These are phyloP conservation scores for Russula compacta DNA, from an alignment of 768 basidiomycete genomes.

Conservation along the genomic window DNA sequence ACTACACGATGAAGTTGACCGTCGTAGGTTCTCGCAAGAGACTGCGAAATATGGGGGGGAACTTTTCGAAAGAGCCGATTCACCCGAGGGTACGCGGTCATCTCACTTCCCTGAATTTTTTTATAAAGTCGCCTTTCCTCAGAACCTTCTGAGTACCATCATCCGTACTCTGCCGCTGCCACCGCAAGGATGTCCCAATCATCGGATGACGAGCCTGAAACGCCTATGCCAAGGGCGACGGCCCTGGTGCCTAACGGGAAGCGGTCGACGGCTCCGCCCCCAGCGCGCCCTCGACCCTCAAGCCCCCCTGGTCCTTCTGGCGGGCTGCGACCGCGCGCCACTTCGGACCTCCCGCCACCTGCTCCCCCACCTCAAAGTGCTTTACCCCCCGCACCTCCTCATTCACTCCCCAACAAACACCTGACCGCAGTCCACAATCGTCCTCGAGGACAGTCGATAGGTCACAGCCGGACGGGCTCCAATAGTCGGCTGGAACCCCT, in stretches of 20 bases:
- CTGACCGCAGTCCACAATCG: slow-evolving; percentile 31
- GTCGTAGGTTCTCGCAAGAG: slow-evolving; percentile 18
- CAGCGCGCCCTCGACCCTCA: slow-evolving; percentile 21
- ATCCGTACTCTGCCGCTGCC: slow-evolving; percentile 22
- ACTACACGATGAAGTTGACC: slow-evolving; percentile 19
- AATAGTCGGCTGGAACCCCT: slow-evolving; percentile 49
- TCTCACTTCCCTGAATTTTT: neutral
- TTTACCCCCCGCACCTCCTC: slow-evolving; percentile 49
- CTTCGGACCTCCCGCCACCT: slow-evolving; percentile 54
- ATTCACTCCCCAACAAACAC: slow-evolving; percentile 26
- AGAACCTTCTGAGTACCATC: slow-evolving; percentile 13
- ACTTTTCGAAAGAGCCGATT: slow-evolving; percentile 3
- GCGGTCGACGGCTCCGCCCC: slow-evolving; percentile 22
- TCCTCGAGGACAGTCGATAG: slow-evolving; percentile 40
- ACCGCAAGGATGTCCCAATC: slow-evolving; percentile 10
- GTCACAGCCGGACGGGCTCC: slow-evolving; percentile 49
- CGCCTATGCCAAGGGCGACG: slow-evolving; percentile 7
- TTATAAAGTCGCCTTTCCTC: neutral
- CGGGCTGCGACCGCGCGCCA: slow-evolving; percentile 39
- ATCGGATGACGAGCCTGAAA: slow-evolving; percentile 12
- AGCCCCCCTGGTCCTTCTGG: slow-evolving; percentile 11
- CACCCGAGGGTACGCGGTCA: slow-evolving; percentile 6
- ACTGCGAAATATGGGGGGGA: slow-evolving; percentile 21
- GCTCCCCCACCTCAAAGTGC: slow-evolving; percentile 55
- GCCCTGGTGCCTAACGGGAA: neutral